Base-by-base conservation (phyloP, 352 stramenopile species). In the Pythium dissotocum region DNA sequence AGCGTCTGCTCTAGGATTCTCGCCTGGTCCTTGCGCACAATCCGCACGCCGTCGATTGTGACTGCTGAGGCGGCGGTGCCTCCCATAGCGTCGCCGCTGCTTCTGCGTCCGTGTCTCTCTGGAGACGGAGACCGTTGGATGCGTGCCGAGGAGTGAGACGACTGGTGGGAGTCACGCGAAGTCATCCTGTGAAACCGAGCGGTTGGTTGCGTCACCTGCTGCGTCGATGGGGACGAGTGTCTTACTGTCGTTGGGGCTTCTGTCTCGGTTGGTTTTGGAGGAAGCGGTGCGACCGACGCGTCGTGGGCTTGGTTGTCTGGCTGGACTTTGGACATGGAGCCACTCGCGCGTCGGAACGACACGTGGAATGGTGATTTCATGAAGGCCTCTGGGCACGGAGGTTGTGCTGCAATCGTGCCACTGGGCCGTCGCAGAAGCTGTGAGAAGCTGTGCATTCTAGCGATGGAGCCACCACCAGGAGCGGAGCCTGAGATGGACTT, bases 1-100 rank as follows among this genome's bases (percentile, higher is more conserved):
- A 77, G 71, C 24, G 67, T 61, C 60, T 77, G 71, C 48, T 68
- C 60, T 18, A 72, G 60, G n/a, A 72, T 56, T 21, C 60, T 60
- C 16, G 66, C 66, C 18, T 72, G 60, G 40, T 73, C 65, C 12
- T 63, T 60, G 57, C 70, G 70, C 12, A 36, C n/a, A 32, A 73
- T 61, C 35, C 28, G 3, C 38, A 71, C 28, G 38, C 63, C 63
- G 38, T 75, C 69, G 38, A 75, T 63, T 10, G 14, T 5, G 26
- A 62, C n/a, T 51, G 35, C n/a, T n/a, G 21, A 13, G n/a, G 44
- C 21, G 32, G 46, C 21, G 46, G 6, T 53, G 46, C n/a, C 38
- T 18, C 38, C 9, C 9, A 13, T 13, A 2, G 13, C 38, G 16
- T 18, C 44, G 44, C 44, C 44, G 44, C 44, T 52, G 16, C 18